These are phyloP conservation scores for Coniella vitis DNA, from an alignment of 2,329 filamentous ascomycete species.

Conservation along the genomic window DNA sequence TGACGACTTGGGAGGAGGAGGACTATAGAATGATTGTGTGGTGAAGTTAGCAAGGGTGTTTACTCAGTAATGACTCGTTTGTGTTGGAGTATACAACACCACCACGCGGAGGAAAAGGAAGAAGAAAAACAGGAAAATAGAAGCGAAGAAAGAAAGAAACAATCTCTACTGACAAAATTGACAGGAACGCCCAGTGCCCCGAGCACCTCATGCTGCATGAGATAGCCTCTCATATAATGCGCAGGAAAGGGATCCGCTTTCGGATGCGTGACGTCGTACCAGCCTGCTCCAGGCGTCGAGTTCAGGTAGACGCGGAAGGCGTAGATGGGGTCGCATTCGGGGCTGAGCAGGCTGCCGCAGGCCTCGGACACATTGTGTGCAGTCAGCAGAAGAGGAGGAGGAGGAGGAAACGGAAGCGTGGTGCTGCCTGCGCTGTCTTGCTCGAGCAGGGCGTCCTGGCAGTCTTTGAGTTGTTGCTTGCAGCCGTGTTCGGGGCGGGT, in stretches of 20 bases:
- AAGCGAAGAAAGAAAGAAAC: slow-evolving; percentile 11
- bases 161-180: slow-evolving; percentile 40
- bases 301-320: slow-evolving; percentile 1
- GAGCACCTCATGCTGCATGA: slow-evolving; percentile 52
- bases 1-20: slow-evolving; percentile 32
- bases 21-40: neutral
- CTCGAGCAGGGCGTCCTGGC: slow-evolving; percentile 30
- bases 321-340: neutral
- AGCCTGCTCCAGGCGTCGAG: slow-evolving; percentile 30
- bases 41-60: too few species aligned
- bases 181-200: slow-evolving; percentile 50
- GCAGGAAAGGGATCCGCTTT: slow-evolving; percentile 46
- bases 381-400: slow-evolving; percentile 25
- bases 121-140: neutral
- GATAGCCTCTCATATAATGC: slow-evolving; percentile 45
- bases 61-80: too few species aligned
- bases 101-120: neutral
- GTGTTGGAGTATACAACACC: too few species aligned
- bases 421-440: too few species aligned
- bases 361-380: slow-evolving; percentile 43
- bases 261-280: slow-evolving; percentile 50
- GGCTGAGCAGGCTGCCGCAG: slow-evolving; percentile 30
- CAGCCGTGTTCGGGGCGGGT: slow-evolving; percentile 40
- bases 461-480: slow-evolving; percentile 44
- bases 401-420: too few species aligned